Evolutionary conservation across 73 alveolate species (phyloP).

Genomic region (Tetrahymena malaccensis): DNA sequence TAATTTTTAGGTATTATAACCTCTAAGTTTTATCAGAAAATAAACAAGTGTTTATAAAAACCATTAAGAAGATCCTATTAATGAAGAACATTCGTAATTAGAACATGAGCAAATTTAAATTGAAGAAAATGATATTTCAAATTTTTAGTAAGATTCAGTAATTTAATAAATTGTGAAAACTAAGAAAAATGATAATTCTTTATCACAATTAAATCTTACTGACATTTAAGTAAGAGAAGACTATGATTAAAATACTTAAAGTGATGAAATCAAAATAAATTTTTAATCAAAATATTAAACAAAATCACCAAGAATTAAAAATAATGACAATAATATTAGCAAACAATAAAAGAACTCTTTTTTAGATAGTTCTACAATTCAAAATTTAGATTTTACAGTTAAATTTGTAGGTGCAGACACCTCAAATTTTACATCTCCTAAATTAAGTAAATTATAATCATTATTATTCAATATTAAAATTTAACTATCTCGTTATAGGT

Average conservation of each 20-base stretch:
- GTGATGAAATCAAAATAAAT: neutral
- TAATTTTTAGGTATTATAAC: neutral
- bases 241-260: neutral
- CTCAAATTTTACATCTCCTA: neutral
- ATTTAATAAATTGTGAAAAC: neutral
- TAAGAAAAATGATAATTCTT: neutral
- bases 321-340: neutral
- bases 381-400: neutral
- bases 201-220: neutral
- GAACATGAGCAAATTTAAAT: neutral
- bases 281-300: too few species aligned
- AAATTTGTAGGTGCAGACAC: neutral
- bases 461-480: neutral
- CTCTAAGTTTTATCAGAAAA: neutral
- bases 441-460: neutral
- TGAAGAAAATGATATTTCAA: too few species aligned
- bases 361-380: neutral
- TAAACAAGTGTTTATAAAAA: neutral
- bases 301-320: neutral
- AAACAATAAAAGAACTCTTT: neutral
- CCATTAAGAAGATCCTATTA: neutral
- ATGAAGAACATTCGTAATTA: neutral
- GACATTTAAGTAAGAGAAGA: neutral
- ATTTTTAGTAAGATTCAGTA: neutral
- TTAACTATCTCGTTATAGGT: neutral